Evolutionary conservation across 2,329 filamentous ascomycete species (phyloP), one percentile per base, ranked within the genome.

Genomic region (Geosmithia morbida): DNA sequence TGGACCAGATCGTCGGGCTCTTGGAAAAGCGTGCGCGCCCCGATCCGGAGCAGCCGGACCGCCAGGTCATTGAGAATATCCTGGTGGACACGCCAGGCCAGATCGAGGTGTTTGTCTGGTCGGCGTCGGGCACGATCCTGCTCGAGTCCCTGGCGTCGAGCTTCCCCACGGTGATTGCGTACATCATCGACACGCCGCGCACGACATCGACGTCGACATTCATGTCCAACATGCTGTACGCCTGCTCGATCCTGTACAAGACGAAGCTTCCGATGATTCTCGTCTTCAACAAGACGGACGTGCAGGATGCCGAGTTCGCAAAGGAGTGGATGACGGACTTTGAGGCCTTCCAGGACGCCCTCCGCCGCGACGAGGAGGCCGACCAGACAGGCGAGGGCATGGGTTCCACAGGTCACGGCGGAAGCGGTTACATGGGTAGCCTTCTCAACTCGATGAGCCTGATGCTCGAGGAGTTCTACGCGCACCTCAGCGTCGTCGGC

Each of bases 301-400:
- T 94, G 41, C 87, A 94, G 62, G 85, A 94, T 57, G 87, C 88
- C 0, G 76, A 78, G 22, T 95, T 95, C 58, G 92, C 89, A 1
- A 92, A 90, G 67, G 88, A 97, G 61, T 98, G 94, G 92, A 98
- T 98, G 92, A 94, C 89, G 6, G 90, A 98, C 64, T 98, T 96
- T 58, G 92, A 98, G 54, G 81, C 85, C 1, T 98, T 98, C 67
- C 92, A 97, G 61, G 79, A 79, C 16, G 90, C 94, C 1, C 71
- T 98, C 43, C 77, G 79, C 45, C 69, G 77, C 22, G 92, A 97
- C 58, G 87, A 96, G 61, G 80, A 84, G 48, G 72, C 75, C 7
- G 87, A 88, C 43, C 80, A 77, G 1, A 85, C 88, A 57, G 86
- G 85, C 13, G 81, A 83, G 14, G 72, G 75, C 26, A 87, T 88